These are phyloP conservation scores for Rhodosorus marinus DNA, from an alignment of 23 red algal species.

Conservation along the genomic window DNA sequence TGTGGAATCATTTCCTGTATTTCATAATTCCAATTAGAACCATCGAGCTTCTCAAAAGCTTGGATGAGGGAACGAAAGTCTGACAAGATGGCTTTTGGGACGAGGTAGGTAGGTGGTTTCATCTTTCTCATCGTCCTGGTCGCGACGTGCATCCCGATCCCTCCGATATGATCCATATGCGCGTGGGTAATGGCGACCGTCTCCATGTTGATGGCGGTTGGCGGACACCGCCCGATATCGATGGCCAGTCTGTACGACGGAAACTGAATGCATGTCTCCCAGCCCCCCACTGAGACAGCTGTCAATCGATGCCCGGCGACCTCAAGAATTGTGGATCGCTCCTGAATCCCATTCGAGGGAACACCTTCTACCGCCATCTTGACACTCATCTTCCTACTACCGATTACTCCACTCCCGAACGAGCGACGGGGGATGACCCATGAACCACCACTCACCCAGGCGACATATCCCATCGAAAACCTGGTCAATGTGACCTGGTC, in stretches of 20 bases:
- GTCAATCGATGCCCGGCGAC: constrained; percentile 16
- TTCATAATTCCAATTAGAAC: constrained; percentile 1
- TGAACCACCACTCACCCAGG: no score
- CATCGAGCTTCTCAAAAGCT: constrained; percentile 15
- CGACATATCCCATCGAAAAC: no score
- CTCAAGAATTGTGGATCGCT: no score
- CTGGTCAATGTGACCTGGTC: no score
- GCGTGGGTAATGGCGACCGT: constrained; percentile 33
- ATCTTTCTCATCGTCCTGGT: constrained; percentile 17
- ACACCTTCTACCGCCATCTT: no score
- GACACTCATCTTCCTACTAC: no score
- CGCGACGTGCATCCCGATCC: constrained; percentile 20
- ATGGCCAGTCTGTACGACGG: constrained; percentile 21
- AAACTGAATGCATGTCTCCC: constrained; percentile 23
- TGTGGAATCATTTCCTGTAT: constrained; percentile 5
- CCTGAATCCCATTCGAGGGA: no score
- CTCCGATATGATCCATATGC: constrained; percentile 33
- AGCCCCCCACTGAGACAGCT: constrained; percentile 22
- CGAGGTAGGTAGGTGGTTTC: constrained; percentile 11
- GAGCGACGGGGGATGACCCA: no score
- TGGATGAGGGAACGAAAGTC: constrained; percentile 14
- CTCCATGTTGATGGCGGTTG: constrained; percentile 12
- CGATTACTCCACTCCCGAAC: no score
- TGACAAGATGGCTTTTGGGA: neutral
- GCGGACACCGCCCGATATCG: constrained; percentile 22